Base-by-base conservation (phyloP, 192 early-diverging fungal species). In the Coemansia sp. region DNA sequence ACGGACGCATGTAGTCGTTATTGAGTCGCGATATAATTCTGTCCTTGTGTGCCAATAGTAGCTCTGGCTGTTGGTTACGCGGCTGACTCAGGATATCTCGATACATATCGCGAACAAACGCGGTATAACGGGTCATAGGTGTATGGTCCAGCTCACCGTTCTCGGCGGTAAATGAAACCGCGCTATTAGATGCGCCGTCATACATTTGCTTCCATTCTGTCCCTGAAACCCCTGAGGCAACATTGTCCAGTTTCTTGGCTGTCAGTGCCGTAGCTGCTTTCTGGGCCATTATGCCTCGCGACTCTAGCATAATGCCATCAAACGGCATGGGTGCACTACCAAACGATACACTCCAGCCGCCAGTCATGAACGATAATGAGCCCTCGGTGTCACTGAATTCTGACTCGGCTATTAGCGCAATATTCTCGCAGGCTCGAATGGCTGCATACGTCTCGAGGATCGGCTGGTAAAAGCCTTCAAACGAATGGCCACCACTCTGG, bases 111-210 rank as follows among this genome's bases (percentile, higher is more conserved):
- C 85, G 88, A 87, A 89, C 88, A 47, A 95, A 82, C 53, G 73
- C 64, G 23, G 90, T 85, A 61, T 91, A 93, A 25, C 89, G 89
- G 51, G 90, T 95, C 19, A 90, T 90, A 58, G 96, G 82, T 72
- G 90, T 88, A 83, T 98, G 94, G 72, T 94, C 95, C 29, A 91
- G 92, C 74, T 98, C 94, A 38, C 94, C 96, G 47, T 93, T 81
- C 71, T 96, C 94, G 37, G 92, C 95, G 47, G 85, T 88, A 51
- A 92, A 77, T 10, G 94, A 93, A 49, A 91, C 84, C 41, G 96
- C 85, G 52, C 92, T 92, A 45, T 92, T 92, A 50, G 82, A 80
- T 7, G 84, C 86, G 6, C 87, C 86, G 61, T 85, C 85, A 78
- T 92, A 93, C 14, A 94, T 92, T 60, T 86, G 82, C 57, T 92